Evolutionary conservation across 2,329 filamentous ascomycete species (phyloP).

Genomic region (Calonectria fujianensis): DNA sequence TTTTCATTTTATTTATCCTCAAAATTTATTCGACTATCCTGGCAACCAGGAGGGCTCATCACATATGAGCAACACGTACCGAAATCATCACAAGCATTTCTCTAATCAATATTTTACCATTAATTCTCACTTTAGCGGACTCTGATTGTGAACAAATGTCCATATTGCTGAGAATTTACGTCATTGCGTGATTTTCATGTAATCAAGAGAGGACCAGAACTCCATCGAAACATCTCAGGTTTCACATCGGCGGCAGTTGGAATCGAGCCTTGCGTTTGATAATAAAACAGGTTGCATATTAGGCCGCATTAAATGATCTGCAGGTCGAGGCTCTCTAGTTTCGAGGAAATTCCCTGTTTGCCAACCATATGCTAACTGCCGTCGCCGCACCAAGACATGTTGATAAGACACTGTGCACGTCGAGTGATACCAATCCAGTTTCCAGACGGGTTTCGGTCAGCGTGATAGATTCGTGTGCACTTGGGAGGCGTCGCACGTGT

Average conservation of each 20-base stretch:
- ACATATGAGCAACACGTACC: background rate
- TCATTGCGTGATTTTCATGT: background rate
- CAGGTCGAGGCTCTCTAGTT: background rate
- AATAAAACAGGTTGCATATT: background rate
- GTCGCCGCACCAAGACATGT: background rate
- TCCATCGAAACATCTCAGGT: background rate
- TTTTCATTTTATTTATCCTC: background rate
- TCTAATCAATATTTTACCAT: background rate
- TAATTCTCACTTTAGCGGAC: background rate
- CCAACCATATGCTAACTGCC: background rate
- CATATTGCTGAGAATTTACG: background rate
- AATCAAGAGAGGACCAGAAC: background rate
- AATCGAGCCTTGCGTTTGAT: background rate
- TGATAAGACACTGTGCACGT: background rate
- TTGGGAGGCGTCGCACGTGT: background rate
- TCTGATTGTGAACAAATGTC: background rate
- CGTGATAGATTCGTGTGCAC: background rate
- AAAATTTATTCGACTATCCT: background rate
- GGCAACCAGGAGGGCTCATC: background rate
- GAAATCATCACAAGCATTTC: background rate
- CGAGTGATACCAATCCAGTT: background rate
- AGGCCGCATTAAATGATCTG: background rate
- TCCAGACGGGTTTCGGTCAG: background rate
- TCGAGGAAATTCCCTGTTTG: slow-evolving; percentile 1
- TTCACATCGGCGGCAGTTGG: background rate